Evolutionary conservation across 2,329 filamentous ascomycete genomes (phyloP).

Genomic region (Beauveria sp.): DNA sequence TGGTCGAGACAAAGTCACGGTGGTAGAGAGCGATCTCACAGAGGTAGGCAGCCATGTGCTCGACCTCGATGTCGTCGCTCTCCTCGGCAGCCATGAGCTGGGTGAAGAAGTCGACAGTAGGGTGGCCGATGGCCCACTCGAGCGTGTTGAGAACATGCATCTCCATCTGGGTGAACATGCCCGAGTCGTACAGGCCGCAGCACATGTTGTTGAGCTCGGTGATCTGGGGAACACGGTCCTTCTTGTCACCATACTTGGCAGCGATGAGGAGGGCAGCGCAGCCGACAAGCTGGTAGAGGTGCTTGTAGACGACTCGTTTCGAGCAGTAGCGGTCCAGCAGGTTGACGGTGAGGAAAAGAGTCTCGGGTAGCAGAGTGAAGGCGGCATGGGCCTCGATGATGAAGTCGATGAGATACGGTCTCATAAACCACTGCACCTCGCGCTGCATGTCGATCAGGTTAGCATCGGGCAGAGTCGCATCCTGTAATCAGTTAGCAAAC

Average conservation of each 20-base stretch:
- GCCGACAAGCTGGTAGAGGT: constrained; percentile 95
- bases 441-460: constrained; percentile 98
- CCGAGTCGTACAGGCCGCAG: constrained; percentile 94
- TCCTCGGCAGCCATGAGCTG: constrained; percentile 81
- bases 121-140: constrained; percentile 92
- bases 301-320: constrained; percentile 95
- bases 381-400: constrained; percentile 93
- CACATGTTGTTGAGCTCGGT: constrained; percentile 98
- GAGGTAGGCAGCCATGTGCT: constrained; percentile 92
- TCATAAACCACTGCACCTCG: constrained; percentile 99
- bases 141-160: constrained; percentile 98
- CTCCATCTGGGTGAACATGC: constrained; percentile 99
- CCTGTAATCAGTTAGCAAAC: constrained; percentile 35
- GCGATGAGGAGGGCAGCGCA: constrained; percentile 94
- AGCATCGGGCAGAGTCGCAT: constrained; percentile 87
- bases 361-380: constrained; percentile 89
- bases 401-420: constrained; percentile 96
- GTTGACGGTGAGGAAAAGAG: constrained; percentile 92
- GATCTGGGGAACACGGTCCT: constrained; percentile 96
- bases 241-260: constrained; percentile 97
- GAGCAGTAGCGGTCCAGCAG: constrained; percentile 97
- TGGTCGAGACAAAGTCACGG: constrained; percentile 90
- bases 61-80: constrained; percentile 71
- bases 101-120: constrained; percentile 89
- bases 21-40: constrained; percentile 94